Conservation (phyloP, 2,329 filamentous ascomycete genomes). For the Xylaria sp. region DNA sequence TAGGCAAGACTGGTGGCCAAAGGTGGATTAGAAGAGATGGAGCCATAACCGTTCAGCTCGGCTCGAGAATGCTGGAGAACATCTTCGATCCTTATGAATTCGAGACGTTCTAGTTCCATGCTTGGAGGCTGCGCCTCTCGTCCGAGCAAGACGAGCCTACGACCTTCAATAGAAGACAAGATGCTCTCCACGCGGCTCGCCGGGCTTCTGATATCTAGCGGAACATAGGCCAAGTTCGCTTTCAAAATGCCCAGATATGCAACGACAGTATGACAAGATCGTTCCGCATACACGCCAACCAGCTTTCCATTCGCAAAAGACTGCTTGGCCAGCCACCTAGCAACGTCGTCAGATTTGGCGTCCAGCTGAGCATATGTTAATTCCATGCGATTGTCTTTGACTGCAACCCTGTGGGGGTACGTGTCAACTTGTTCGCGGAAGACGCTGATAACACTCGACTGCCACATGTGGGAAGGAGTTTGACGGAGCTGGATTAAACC, state of each 20-base stretch:
- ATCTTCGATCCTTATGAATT: constrained; percentile 6
- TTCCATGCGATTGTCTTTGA: constrained; percentile 1
- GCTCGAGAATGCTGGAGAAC: background rate
- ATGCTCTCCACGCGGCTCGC: constrained; percentile 12
- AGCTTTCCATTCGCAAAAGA: constrained; percentile 2
- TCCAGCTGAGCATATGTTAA: constrained; percentile 19
- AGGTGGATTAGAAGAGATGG: background rate
- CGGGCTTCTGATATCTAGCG: constrained; percentile 19
- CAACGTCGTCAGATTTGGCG: constrained; percentile 6
- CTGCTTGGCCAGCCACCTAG: background rate
- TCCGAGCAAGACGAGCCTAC: constrained; percentile 11
- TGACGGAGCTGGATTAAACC: background rate
- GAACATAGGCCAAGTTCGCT: constrained; percentile 22
- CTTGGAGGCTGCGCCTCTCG: background rate
- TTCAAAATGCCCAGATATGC: constrained; percentile 27
- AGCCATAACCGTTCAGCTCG: background rate
- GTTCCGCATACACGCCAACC: constrained; percentile 16
- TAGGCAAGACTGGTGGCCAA: constrained; percentile 22
- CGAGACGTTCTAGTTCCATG: constrained; percentile 2
- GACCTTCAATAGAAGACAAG: constrained; percentile 9
- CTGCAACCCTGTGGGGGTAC: background rate
- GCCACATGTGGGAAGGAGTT: background rate
- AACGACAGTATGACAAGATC: constrained; percentile 11
- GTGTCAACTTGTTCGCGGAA: constrained; percentile 17
- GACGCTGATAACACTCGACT: constrained; percentile 13